Base-by-base conservation (phyloP, 2,329 filamentous ascomycete genomes). In the Mariannaea elegans region DNA sequence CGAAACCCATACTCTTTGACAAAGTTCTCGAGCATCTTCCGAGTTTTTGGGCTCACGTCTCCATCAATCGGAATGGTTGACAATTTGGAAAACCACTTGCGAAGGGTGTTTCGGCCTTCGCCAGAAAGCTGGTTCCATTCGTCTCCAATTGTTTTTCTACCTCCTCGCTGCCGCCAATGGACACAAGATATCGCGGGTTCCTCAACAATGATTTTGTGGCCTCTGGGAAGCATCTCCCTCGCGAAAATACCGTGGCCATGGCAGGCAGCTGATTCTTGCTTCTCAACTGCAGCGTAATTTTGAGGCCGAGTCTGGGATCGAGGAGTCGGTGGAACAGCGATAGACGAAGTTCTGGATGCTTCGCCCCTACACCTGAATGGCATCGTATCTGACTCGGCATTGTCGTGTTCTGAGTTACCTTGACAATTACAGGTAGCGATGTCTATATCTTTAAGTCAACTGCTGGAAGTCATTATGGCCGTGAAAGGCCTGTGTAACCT, bases 1-100 rank as follows among this genome's bases (percentile, higher is more conserved):
- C n/a, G 36, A 39, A 71, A 74, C 23, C 34, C 68, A 39, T 75
- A 72, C 10, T 73, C 61, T 6, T 16, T 34, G 13, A 72, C 41
- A 29, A 74, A 75, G 2, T 39, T 57, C 14, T 62, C 27, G 1
- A 74, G 59, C 3, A 21, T 31, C 16, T 38, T 68, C 9, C 44
- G 49, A 3, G 66, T 38, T 4, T 19, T 39, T 14, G 14, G 6
- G 7, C 16, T 42, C 12, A 66, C 38, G 0, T 16, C 8, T 3
- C 18, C 32, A 1, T 53, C 41, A 7, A 18, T 21, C 3, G 61
- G 49, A 3, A 73, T 45, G 0, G 46, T 13, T 7, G 18, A 21
- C 14, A 75, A 49, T 23, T 45, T 50, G 1, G 27, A 23, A 46
- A 74, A 65, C 6, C 10, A 10, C 1, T 27, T 0, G 7, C 34